phyloP scores from a whole-genome alignment of 352 stramenopile genomes.

The Phytopythium cucurbitacearum region DNA sequence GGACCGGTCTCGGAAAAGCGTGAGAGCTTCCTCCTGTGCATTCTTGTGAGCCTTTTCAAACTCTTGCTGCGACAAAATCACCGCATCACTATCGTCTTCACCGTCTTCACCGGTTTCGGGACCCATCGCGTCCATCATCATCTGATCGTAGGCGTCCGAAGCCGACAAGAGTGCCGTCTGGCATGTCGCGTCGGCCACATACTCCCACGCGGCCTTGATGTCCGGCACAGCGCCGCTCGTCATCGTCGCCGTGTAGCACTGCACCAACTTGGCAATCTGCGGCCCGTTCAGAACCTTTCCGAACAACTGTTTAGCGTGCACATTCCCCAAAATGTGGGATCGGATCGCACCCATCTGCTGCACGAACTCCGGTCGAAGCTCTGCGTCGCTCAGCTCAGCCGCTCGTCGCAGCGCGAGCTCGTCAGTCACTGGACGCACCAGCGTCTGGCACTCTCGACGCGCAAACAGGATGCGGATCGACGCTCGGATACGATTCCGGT shows the following conservation, averaged over 20 bases:
- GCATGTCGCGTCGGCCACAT: conserved; percentile 76
- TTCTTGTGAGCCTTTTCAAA: conserved; percentile 76
- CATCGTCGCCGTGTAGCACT: conserved; percentile 74
- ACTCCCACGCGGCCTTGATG: conserved; percentile 81
- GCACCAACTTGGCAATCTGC: conserved; percentile 57
- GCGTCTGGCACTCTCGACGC: conserved; percentile 67
- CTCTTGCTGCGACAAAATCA: conserved; percentile 56
- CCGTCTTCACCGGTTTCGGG: not conserved
- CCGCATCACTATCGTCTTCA: conserved; percentile 8
- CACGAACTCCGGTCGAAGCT: conserved; percentile 81
- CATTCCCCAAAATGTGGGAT: conserved; percentile 35
- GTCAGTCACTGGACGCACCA: conserved; percentile 71
- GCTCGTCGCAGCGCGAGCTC: conserved; percentile 59
- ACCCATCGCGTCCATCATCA: conserved; percentile 24
- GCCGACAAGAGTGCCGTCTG: conserved; percentile 50
- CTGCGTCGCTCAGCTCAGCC: conserved; percentile 34
- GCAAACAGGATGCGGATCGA: conserved; percentile 72
- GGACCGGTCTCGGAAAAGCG: conserved; percentile 61
- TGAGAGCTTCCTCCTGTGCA: conserved; percentile 64
- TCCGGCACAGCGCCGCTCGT: conserved; percentile 74
- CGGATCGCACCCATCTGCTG: conserved; percentile 57
- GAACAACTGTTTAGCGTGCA: conserved; percentile 59
- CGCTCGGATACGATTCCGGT: conserved; percentile 64
- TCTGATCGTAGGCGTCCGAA: conserved; percentile 49
- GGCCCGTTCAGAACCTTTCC: conserved; percentile 58